Conservation (phyloP, 805 yeast genomes). For the Candida nemodendra region DNA sequence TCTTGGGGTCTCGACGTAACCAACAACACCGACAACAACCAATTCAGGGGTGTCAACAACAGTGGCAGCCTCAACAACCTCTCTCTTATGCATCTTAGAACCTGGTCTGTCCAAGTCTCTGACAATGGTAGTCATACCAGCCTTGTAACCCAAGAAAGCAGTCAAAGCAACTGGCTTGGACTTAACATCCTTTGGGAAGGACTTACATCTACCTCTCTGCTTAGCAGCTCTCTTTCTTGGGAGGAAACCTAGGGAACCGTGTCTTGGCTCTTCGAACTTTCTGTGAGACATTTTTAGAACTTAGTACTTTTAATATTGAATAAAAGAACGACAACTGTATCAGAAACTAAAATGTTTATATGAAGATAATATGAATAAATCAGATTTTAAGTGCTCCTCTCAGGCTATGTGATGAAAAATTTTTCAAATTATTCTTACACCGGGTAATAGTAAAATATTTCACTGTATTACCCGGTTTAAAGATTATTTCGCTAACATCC, state of each 20-base stretch:
- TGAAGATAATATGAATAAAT: too few species aligned
- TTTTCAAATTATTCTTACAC: too few species aligned
- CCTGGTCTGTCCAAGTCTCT: conserved; percentile 99
- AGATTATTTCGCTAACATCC: background rate
- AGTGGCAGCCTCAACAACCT: conserved; percentile 98
- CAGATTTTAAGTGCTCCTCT: too few species aligned
- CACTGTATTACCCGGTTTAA: too few species aligned
- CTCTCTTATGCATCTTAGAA: conserved; percentile 99
- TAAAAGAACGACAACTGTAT: conserved; percentile 1
- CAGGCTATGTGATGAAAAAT: conserved; percentile 1
- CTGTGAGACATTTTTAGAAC: conserved; percentile 88
- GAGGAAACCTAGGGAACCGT: conserved; percentile 99
- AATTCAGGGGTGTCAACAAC: conserved; percentile 99
- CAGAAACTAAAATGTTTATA: too few species aligned
- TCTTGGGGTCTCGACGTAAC: conserved; percentile 99
- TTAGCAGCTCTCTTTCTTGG: conserved; percentile 99
- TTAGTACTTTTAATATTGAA: conserved; percentile 2
- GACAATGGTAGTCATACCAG: conserved; percentile 99
- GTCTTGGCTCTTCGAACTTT: conserved; percentile 99
- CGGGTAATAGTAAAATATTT: background rate
- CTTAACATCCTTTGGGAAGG: conserved; percentile 99
- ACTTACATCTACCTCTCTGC: conserved; percentile 98
- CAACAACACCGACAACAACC: conserved; percentile 99
- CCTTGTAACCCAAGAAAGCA: conserved; percentile 99
- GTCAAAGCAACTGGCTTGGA: conserved; percentile 98